phyloP scores from a whole-genome alignment of 257 asterid species.

The Linderniella brevidens region DNA sequence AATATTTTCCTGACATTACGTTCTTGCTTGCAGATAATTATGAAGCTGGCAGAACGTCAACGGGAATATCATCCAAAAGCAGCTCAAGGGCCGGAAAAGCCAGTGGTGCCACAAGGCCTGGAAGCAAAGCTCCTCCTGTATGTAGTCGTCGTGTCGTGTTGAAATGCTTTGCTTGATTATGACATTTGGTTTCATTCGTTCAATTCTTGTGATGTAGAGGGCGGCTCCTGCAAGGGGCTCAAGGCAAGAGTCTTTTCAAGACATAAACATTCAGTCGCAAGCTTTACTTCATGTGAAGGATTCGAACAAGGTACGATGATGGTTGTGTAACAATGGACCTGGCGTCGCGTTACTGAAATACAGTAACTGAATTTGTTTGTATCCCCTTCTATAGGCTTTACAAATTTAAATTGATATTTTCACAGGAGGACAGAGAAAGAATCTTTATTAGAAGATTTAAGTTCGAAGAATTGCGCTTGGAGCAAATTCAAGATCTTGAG shows the following conservation, averaged over 20 bases:
- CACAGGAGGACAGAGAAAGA: conserved; percentile 95
- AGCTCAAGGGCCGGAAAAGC: conserved; percentile 55
- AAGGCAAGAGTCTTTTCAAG: conserved; percentile 86
- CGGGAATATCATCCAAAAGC: conserved; percentile 40
- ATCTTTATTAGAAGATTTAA: conserved; percentile 72
- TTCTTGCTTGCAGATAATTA: conserved; percentile 26
- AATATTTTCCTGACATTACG: no score
- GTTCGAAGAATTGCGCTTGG: conserved; percentile 85
- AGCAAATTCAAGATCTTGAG: conserved; percentile 99
- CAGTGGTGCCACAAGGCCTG: conserved; percentile 45
- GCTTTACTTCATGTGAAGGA: conserved; percentile 70
- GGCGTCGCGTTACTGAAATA: conserved; percentile 1
- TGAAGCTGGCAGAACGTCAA: conserved; percentile 50
- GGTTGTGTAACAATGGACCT: conserved; percentile 1
- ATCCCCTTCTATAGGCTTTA: neutral
- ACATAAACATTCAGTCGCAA: conserved; percentile 67
- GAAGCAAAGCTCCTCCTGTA: conserved; percentile 55
- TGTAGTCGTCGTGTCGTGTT: conserved; percentile 1
- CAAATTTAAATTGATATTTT: conserved; percentile 6
- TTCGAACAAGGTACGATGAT: conserved; percentile 56
- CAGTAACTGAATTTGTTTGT: neutral
- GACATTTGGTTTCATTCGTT: no score
- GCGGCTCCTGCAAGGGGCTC: conserved; percentile 52
- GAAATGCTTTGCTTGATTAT: no score
- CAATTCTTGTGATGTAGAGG: conserved; percentile 22